Base-by-base conservation (phyloP, 345 rosid species). In the Noccaea caerulescens region DNA sequence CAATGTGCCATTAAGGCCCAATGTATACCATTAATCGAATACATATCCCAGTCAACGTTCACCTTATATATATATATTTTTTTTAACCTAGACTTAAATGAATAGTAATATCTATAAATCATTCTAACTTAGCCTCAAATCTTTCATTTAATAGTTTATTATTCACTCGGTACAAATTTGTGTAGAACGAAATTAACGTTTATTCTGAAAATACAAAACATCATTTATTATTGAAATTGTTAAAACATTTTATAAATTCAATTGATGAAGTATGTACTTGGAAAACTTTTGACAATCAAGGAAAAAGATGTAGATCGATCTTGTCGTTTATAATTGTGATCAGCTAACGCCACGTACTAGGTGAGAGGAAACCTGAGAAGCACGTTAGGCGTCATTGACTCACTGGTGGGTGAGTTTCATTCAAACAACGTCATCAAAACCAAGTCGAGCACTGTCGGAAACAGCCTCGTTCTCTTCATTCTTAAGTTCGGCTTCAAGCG, bases 391-490 rank as follows among this genome's bases (percentile, higher is more conserved):
- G 27, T 25, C 27, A 25, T 2, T 56, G 27, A 25, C 3, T 25
- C 27, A 25, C 27, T 23, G 27, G 1, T 25, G 27, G 12, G 34
- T 56, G 45, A 58, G 27, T 65, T 47, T 7, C 14, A 57, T 44
- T 77, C 60, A 77, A 55, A 77, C 66, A 38, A 77, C 77, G 53
- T 77, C 77, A 27, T 72, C 64, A 2, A 77, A 72, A 37, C 68
- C 33, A 65, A 77, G 73, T 33, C 73, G 54, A 77, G 36, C 46
- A 45, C 69, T 66, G 38, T 72, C 77, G 18, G 53, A 60, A 34
- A 56, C 38, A 37, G 72, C 77, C 39, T 77, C 80, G 20, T 53
- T 61, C 53, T 77, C 63, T 62, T 77, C 77, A 41, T 72, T 72
- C 73, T 60, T 68, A 10, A 67, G 55, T 33, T 77, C 16, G 3